These are phyloP conservation scores for Grosmannia clavigera DNA, from an alignment of 2,329 filamentous ascomycete species.

Conservation along the genomic window DNA sequence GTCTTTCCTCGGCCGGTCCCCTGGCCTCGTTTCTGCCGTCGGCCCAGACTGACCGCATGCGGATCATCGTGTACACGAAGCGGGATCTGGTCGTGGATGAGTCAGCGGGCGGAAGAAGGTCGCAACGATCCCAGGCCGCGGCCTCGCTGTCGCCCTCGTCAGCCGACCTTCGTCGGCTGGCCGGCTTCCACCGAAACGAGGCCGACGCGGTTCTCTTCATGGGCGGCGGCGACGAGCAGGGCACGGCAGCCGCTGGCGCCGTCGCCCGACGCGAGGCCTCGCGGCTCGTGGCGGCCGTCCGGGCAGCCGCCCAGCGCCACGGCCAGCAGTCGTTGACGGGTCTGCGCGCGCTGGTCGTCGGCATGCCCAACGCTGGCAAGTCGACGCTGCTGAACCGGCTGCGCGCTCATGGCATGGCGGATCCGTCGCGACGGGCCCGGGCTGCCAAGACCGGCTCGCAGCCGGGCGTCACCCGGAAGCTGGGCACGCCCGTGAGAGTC, in stretches of 20 bases:
- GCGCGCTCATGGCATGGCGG: constrained; percentile 50
- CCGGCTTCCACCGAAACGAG: constrained; percentile 29
- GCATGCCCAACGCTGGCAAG: constrained; percentile 97
- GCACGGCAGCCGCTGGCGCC: constrained; percentile 25
- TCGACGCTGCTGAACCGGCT: constrained; percentile 86
- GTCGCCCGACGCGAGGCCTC: constrained; percentile 6
- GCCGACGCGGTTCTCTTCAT: constrained; percentile 20
- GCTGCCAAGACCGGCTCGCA: constrained; percentile 74
- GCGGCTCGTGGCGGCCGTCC: constrained; percentile 34
- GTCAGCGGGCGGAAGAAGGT: not conserved
- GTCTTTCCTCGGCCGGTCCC: not conserved
- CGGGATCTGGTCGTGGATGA: constrained; percentile 51
- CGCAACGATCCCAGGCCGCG: too few species aligned
- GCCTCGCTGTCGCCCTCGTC: not conserved
- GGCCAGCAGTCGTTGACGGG: constrained; percentile 55
- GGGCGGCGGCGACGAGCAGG: constrained; percentile 23
- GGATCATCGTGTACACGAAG: constrained; percentile 87
- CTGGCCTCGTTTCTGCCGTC: not conserved
- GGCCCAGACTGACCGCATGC: constrained; percentile 51
- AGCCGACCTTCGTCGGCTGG: constrained; percentile 16
- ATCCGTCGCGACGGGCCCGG: constrained; percentile 37
- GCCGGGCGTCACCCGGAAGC: constrained; percentile 79
- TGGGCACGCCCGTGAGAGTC: constrained; percentile 74
- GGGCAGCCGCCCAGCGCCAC: constrained; percentile 29
- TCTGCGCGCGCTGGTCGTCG: constrained; percentile 76